Evolutionary conservation across 106 monocot species (phyloP), one percentile per base, ranked within the genome.

Genomic region (Phalaenopsis aphrodite): DNA sequence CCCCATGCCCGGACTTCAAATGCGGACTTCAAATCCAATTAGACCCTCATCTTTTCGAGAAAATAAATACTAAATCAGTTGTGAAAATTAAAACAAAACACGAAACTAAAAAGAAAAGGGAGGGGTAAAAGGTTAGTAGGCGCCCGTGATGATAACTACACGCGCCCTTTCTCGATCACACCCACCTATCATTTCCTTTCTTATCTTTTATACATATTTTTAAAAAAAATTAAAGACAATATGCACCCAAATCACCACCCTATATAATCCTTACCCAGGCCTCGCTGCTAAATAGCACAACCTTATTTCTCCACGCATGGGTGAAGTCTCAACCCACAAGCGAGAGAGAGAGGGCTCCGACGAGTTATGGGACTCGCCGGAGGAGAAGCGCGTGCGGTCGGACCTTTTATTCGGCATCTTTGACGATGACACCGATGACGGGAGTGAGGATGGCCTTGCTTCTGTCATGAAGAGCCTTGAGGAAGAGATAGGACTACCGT

Each of bases 381-480:
- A 79, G 42, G 52, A 73, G 39, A 84, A 84, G 48, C 79, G 84
- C 15, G 46, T 75, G 8, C 42, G 79, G 47, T 72, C 42, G 5
- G 79, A 79, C 4, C 49, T 84, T 16, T 12, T 84, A 17, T 12
- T 84, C 0, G 68, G 47, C 23, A 74, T 79, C 66, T 49, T 84
- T 64, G 77, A 84, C 45, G 87, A 84, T 24, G 87, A 69, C 30
- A 30, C 58, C 10, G 71, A 84, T 23, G 68, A 77, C 38, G 83
- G 42, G 41, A 69, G 81, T 21, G 24, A 76, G 76, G 41, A 80
- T 43, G 87, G 80, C 52, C 80, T 89, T 8, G 84, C 56, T 43
- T 76, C 57, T 14, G 86, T 87, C 12, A 89, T 89, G 85, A 80
- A 78, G 75, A 83, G 79, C 57, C 66, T 89, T 21, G 89, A 89